Percentiles rank a stretch among this genome's conserved stretches.
These are phyloP conservation scores for Calonectria crousiana DNA, from an alignment of 2,329 filamentous ascomycete species.

Conservation along the genomic window DNA sequence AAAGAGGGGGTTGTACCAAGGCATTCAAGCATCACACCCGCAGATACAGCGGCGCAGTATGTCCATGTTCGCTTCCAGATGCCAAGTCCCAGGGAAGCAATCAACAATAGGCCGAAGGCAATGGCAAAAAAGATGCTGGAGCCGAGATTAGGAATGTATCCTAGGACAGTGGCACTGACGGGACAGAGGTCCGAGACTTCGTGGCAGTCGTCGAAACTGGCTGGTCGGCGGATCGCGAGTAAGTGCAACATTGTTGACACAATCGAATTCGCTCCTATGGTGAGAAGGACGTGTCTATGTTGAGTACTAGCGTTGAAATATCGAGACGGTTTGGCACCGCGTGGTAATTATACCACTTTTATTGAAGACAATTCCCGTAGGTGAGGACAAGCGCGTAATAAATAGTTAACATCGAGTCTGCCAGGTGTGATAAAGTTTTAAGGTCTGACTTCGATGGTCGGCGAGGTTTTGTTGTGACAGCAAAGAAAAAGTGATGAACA, in stretches of 20 bases:
- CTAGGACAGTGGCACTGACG: constrained; percentile 64
- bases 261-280: too few relatives aligned
- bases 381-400: neutral
- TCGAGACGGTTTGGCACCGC: neutral
- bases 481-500: neutral
- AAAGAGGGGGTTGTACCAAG: constrained; percentile 54
- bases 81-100: constrained; percentile 58
- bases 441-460: neutral
- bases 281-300: neutral
- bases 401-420: neutral
- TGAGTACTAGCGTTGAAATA: neutral
- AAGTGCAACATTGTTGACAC: constrained; percentile 26
- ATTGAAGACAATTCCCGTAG: neutral
- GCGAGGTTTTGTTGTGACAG: neutral
- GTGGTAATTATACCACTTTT: neutral
- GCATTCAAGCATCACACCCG: constrained; percentile 64
- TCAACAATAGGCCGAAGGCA: constrained; percentile 59
- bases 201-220: constrained; percentile 44
- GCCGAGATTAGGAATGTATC: constrained; percentile 68
- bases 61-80: constrained; percentile 67
- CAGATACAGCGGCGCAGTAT: constrained; percentile 62
- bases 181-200: constrained; percentile 59
- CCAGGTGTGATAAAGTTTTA: neutral
- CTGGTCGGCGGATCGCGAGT: constrained; percentile 24
- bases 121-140: constrained; percentile 67